These are phyloP conservation scores for Brassica juncea DNA, from an alignment of 345 rosid species.

Conservation along the genomic window DNA sequence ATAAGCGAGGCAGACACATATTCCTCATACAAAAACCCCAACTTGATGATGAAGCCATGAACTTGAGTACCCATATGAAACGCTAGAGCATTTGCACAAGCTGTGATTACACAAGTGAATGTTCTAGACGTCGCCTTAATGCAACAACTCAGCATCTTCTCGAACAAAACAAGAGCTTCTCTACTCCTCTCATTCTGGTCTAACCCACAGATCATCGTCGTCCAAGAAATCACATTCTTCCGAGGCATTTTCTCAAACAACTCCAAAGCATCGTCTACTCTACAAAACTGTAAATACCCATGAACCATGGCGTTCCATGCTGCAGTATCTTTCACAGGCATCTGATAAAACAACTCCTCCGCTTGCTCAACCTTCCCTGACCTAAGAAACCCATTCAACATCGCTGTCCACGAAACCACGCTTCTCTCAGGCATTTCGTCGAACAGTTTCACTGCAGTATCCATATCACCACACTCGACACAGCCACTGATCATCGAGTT, in stretches of 20 bases:
- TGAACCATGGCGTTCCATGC: slow-evolving; percentile 76
- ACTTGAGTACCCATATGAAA: slow-evolving; percentile 55
- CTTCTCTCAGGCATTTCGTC: slow-evolving; percentile 68
- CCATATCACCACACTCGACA: slow-evolving; percentile 58
- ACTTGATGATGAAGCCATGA: slow-evolving; percentile 55
- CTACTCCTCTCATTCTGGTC: slow-evolving; percentile 53
- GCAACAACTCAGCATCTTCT: slow-evolving; percentile 51
- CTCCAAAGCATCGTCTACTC: slow-evolving; percentile 51
- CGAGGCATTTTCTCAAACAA: slow-evolving; percentile 64
- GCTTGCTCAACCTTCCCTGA: slow-evolving; percentile 58
- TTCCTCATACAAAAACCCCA: slow-evolving; percentile 50
- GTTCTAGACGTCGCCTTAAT: slow-evolving; percentile 54
- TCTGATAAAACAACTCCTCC: slow-evolving; percentile 53
- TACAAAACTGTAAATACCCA: slow-evolving; percentile 62
- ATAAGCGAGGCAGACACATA: slow-evolving; percentile 63
- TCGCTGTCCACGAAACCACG: slow-evolving; percentile 73
- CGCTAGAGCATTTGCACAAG: slow-evolving; percentile 56
- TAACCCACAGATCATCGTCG: slow-evolving; percentile 77
- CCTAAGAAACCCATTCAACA: slow-evolving; percentile 64
- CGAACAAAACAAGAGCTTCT: slow-evolving; percentile 55
- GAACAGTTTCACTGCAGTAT: slow-evolving; percentile 48
- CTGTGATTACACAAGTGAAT: slow-evolving; percentile 53
- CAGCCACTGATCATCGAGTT: slow-evolving; percentile 72
- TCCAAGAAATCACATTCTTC: slow-evolving; percentile 76
- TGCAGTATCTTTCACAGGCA: slow-evolving; percentile 63